Percentiles rank a stretch among this genome's conserved stretches.
phyloP scores from a whole-genome alignment of 2,329 filamentous ascomycete species.

The Aspergillus floridensis region DNA sequence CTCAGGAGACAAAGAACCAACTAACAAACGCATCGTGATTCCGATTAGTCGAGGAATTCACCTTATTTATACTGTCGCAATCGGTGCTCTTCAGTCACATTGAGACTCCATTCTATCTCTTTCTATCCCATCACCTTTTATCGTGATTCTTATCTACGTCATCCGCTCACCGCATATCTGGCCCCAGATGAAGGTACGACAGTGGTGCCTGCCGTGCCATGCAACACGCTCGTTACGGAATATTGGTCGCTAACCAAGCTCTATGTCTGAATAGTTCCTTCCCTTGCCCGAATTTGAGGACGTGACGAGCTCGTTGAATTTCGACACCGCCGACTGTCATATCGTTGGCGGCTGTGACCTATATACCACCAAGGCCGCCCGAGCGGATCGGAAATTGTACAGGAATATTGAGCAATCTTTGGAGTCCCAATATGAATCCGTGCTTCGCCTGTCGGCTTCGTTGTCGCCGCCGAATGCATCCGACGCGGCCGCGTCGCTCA shows the following conservation, averaged over 20 bases:
- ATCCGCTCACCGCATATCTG: conserved; percentile 8
- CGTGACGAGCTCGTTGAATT: conserved; percentile 89
- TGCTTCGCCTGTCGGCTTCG: conserved; percentile 80
- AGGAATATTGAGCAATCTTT: conserved; percentile 90
- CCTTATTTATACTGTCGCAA: conserved; percentile 5
- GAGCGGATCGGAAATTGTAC: conserved; percentile 94
- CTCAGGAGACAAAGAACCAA: conserved; percentile 21
- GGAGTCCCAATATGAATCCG: conserved; percentile 84
- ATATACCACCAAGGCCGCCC: conserved; percentile 95
- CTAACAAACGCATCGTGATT: conserved; percentile 6
- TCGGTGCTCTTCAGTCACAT: not conserved
- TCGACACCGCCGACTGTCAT: conserved; percentile 88
- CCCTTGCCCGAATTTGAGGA: conserved; percentile 87
- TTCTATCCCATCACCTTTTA: not conserved
- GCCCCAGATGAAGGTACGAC: conserved; percentile 22
- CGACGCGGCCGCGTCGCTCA: conserved; percentile 63
- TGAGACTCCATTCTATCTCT: not conserved
- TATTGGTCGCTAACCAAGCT: conserved; percentile 9
- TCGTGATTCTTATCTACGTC: conserved; percentile 2
- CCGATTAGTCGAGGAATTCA: conserved; percentile 8
- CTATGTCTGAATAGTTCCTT: conserved; percentile 66
- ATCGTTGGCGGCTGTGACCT: conserved; percentile 92
- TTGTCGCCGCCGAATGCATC: conserved; percentile 78
- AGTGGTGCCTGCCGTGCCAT: not conserved
- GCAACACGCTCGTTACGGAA: not conserved